Conservation (phyloP, 345 rosid species). For the Mercurialis annua region DNA sequence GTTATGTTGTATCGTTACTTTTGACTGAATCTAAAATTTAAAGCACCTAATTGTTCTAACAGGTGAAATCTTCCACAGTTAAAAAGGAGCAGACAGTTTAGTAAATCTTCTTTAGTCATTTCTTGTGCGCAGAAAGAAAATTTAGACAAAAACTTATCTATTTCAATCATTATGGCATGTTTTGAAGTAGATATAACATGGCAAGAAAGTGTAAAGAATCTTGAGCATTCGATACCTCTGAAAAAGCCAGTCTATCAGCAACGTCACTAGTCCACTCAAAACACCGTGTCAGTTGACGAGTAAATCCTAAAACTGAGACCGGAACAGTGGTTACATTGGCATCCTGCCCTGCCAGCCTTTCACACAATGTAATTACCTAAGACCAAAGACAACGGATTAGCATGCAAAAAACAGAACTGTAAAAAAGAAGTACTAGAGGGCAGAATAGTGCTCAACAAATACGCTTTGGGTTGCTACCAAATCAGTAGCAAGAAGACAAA, state of each 20-base stretch:
- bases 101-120: background rate
- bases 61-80: background rate
- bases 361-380: constrained; percentile 88
- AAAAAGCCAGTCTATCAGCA: constrained; percentile 92
- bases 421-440: background rate
- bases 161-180: background rate
- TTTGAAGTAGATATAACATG: background rate
- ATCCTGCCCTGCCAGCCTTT: constrained; percentile 97
- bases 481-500: background rate
- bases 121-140: background rate
- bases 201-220: background rate
- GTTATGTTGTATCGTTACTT: background rate
- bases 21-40: background rate
- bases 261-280: constrained; percentile 97
- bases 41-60: background rate
- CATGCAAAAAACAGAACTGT: constrained; percentile 1
- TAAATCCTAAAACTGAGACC: constrained; percentile 68
- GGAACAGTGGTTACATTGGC: constrained; percentile 97
- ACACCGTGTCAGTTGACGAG: constrained; percentile 72
- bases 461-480: background rate
- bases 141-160: background rate
- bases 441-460: background rate
- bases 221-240: constrained; percentile 56
- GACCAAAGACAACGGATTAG: constrained; percentile 10
- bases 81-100: background rate